These are phyloP conservation scores for Wickerhamomyces sp. DNA, from an alignment of 1,139 yeast species.

Conservation along the genomic window DNA sequence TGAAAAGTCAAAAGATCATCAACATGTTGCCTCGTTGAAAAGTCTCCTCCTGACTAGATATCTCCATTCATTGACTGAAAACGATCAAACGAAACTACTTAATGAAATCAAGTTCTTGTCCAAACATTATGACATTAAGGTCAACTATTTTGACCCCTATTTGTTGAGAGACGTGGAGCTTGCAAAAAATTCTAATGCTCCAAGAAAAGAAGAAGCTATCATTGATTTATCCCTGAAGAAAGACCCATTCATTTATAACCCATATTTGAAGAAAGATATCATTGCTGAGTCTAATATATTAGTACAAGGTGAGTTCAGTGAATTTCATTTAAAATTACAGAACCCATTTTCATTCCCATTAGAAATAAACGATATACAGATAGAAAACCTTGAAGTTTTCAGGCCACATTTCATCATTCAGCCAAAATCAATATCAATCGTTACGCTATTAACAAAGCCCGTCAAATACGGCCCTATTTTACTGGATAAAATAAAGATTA, in stretches of 20 bases:
- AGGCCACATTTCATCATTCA: conserved; percentile 31
- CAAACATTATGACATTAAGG: conserved; percentile 19
- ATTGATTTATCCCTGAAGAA: conserved; percentile 7
- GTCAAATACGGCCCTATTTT: conserved; percentile 35
- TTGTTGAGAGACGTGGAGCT: conserved; percentile 49
- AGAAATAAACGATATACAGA: conserved; percentile 49
- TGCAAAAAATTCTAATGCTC: conserved; percentile 24
- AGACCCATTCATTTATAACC: conserved; percentile 35
- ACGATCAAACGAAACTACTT: conserved; percentile 41
- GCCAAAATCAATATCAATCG: conserved; percentile 35
- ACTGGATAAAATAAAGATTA: conserved; percentile 41
- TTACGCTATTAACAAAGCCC: conserved; percentile 43
- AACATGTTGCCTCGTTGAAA: conserved; percentile 44
- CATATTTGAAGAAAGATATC: conserved; percentile 22
- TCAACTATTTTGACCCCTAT: conserved; percentile 67
- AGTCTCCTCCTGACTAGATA: conserved; percentile 51
- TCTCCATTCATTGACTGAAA: conserved; percentile 43
- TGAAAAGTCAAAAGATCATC: conserved; percentile 44
- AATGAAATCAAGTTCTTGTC: conserved; percentile 24
- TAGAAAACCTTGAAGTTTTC: conserved; percentile 33
- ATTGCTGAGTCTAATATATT: conserved; percentile 29
- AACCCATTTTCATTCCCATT: conserved; percentile 82
- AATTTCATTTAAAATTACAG: conserved; percentile 54
- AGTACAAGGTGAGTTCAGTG: conserved; percentile 53
- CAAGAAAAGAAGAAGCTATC: conserved; percentile 8